A percentile compares a stretch with the other conserved stretches of the same genome.
Conservation (phyloP, 805 yeast genomes). For the Saccharomycopsis babjevae region DNA sequence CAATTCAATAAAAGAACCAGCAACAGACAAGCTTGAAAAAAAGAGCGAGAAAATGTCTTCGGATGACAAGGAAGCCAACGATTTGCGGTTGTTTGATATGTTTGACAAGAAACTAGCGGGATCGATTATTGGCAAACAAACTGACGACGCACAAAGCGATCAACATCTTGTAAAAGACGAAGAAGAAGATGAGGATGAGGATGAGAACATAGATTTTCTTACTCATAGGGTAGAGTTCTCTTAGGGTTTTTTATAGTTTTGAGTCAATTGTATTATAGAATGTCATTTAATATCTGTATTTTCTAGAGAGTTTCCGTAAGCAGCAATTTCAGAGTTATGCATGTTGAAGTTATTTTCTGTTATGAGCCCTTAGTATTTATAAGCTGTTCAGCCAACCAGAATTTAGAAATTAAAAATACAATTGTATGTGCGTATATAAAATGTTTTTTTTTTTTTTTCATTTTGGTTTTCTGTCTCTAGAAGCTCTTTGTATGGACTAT, state of each 20-base stretch:
- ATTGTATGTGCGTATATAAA: not conserved
- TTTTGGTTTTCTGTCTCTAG: not conserved
- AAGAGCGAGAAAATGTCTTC: no score
- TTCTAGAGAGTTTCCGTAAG: no score
- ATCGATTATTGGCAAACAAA: not conserved
- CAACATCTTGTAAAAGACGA: not conserved
- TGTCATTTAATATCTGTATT: not conserved
- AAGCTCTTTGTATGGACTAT: not conserved
- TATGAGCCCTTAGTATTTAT: not conserved
- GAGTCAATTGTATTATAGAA: not conserved
- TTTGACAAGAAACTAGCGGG: not conserved
- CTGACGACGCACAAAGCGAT: not conserved
- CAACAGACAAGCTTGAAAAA: not conserved
- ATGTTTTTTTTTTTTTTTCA: not conserved
- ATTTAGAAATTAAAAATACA: not conserved
- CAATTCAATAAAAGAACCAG: not conserved
- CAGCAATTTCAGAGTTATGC: not conserved
- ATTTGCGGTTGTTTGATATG: not conserved
- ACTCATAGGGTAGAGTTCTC: slow-evolving; percentile 5
- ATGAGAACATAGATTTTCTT: slow-evolving; percentile 9
- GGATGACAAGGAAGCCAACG: not conserved
- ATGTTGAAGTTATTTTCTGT: not conserved
- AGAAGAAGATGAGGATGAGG: slow-evolving; percentile 4
- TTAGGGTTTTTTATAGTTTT: not conserved
- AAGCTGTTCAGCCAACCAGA: not conserved